These are phyloP conservation scores for Grigorovia yakushimaensis DNA, from an alignment of 805 yeast species.

Conservation along the genomic window DNA sequence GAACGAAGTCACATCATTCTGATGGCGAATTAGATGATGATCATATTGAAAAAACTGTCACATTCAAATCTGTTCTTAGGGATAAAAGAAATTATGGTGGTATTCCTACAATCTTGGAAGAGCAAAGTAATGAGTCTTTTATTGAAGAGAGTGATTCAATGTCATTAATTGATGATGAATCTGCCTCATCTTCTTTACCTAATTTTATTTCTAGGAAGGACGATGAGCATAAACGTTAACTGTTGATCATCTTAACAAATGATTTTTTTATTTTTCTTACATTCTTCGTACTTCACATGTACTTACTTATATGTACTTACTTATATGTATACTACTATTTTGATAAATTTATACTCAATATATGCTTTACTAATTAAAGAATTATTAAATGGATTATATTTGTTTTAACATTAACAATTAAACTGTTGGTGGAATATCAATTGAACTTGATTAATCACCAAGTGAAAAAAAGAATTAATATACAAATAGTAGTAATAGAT, in stretches of 20 bases:
- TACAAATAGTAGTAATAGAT: constrained; percentile 58
- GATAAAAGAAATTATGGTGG: constrained; percentile 19
- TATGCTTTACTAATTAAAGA: background rate
- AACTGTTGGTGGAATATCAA: too few species aligned
- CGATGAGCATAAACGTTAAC: background rate
- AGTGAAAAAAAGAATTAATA: constrained; percentile 53
- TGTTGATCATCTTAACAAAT: background rate
- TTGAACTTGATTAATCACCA: too few species aligned
- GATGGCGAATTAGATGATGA: constrained; percentile 10
- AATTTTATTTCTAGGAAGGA: constrained; percentile 2
- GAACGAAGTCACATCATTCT: constrained; percentile 8
- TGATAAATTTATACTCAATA: background rate
- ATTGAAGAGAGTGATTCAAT: constrained; percentile 12
- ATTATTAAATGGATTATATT: background rate
- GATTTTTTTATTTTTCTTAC: background rate
- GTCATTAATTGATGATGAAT: constrained; percentile 7
- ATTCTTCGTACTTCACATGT: background rate
- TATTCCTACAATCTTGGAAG: constrained; percentile 25
- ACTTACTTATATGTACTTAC: too few species aligned
- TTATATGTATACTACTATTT: background rate
- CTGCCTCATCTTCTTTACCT: constrained; percentile 12
- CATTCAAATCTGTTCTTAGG: constrained; percentile 24
- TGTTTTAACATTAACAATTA: too few species aligned
- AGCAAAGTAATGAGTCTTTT: constrained; percentile 20
- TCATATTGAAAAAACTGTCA: constrained; percentile 19